Percentiles rank a stretch among this genome's conserved stretches.
Conservation (phyloP, 2,329 filamentous ascomycete genomes). For the Chrysoporthe deuterocubensis region DNA sequence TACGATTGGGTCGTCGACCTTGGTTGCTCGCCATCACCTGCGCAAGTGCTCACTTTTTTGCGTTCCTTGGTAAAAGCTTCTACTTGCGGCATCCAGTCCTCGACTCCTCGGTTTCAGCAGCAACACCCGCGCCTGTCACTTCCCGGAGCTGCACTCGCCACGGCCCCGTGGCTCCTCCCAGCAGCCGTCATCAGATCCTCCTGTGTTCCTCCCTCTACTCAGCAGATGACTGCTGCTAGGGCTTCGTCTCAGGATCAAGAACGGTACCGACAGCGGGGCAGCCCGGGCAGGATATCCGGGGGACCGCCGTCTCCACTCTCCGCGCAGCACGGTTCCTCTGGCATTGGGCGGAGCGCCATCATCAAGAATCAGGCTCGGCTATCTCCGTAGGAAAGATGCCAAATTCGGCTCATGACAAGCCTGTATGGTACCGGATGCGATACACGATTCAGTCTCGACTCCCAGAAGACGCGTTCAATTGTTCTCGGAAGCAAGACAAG, state of each 20-base stretch:
- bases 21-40: not conserved
- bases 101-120: not conserved
- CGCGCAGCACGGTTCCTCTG: not conserved
- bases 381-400: slow-evolving; percentile 1
- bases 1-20: not conserved
- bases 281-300: slow-evolving; percentile 4
- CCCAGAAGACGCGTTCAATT: not conserved
- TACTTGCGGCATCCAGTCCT: not conserved
- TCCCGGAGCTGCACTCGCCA: not conserved
- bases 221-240: not conserved
- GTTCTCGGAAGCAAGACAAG: not conserved
- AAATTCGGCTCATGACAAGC: not conserved
- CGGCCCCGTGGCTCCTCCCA: not conserved
- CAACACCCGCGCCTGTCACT: not conserved
- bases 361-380: slow-evolving; percentile 4
- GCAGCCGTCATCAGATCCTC: not conserved
- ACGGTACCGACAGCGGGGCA: not conserved
- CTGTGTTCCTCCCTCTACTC: not conserved
- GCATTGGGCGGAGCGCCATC: slow-evolving; percentile 3
- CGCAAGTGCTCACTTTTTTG: not conserved
- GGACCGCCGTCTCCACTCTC: not conserved
- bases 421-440: not conserved
- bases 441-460: not conserved
- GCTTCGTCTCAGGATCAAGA: not conserved
- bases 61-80: not conserved